Evolutionary conservation across 1,284 basidiomycete species (phyloP).

Genomic region (Ceratobasidium sp.): DNA sequence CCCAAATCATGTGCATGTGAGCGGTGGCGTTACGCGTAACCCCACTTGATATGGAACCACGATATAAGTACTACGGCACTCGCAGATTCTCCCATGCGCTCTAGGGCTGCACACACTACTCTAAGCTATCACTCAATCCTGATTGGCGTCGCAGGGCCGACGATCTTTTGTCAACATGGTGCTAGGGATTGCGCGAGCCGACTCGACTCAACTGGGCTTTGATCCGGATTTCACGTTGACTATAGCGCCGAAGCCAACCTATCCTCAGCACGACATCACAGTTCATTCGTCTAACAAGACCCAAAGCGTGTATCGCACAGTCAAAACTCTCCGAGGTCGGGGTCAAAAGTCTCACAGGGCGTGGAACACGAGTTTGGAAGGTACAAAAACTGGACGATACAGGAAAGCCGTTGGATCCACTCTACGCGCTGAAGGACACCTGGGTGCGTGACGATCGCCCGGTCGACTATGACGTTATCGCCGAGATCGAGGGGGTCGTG

Average conservation of each 20-base stretch:
- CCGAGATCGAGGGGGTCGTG: not conserved
- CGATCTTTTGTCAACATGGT: not conserved
- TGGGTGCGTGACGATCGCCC: constrained; percentile 6
- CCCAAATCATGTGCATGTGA: too few relatives aligned
- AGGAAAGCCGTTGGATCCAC: not conserved
- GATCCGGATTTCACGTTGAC: not conserved
- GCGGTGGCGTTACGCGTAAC: too few relatives aligned
- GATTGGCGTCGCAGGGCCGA: not conserved
- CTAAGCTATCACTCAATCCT: not conserved
- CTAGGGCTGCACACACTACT: not conserved
- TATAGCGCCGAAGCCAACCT: not conserved
- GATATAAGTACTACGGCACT: too few relatives aligned
- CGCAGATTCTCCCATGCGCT: not conserved
- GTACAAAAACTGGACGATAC: not conserved
- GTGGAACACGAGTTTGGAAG: constrained; percentile 28
- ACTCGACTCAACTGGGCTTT: constrained; percentile 4
- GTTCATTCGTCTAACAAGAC: not conserved
- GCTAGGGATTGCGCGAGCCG: not conserved
- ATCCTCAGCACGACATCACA: not conserved
- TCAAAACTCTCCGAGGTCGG: not conserved
- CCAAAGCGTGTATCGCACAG: not conserved
- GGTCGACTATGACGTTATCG: constrained; percentile 8
- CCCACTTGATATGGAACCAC: too few relatives aligned
- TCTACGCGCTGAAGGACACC: constrained; percentile 7
- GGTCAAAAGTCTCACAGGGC: not conserved